Evolutionary conservation across 2,329 filamentous ascomycete genomes (phyloP).

Genomic region (Chalara sp.): DNA sequence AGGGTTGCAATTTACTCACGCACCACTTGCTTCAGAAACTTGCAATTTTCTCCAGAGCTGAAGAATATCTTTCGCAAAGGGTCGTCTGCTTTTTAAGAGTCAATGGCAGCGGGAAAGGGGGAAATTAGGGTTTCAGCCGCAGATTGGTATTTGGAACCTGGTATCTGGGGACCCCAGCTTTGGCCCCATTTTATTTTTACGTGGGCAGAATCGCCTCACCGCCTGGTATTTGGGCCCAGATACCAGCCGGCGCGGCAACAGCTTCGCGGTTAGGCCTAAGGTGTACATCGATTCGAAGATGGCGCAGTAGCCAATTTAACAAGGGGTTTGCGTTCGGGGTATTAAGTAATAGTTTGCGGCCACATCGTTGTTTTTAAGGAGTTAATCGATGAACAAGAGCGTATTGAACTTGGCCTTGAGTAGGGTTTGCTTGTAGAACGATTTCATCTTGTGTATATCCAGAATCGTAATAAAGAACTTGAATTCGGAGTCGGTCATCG

Average conservation of each 20-base stretch:
- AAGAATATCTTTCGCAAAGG: neutral
- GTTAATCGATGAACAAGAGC: neutral
- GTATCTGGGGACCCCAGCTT: neutral
- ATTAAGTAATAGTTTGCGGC: no score
- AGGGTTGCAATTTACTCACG: neutral
- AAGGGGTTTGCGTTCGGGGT: no score
- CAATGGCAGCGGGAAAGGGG: neutral
- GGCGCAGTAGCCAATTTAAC: no score
- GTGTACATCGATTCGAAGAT: no score
- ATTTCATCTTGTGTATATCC: neutral
- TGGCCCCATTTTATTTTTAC: neutral
- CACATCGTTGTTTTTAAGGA: neutral
- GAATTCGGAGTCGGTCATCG: neutral
- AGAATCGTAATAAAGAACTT: neutral
- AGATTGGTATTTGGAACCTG: neutral
- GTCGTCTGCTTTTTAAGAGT: neutral
- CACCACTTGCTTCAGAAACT: neutral
- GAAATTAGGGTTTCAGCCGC: neutral
- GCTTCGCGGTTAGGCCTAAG: neutral
- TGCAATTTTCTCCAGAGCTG: neutral
- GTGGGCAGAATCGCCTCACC: neutral
- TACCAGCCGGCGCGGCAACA: neutral
- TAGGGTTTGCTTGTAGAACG: neutral
- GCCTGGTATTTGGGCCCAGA: neutral
- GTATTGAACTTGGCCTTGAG: neutral